Evolutionary conservation across 192 early-diverging fungal genomes (phyloP).

Genomic region (Paraglomus brasilianum): DNA sequence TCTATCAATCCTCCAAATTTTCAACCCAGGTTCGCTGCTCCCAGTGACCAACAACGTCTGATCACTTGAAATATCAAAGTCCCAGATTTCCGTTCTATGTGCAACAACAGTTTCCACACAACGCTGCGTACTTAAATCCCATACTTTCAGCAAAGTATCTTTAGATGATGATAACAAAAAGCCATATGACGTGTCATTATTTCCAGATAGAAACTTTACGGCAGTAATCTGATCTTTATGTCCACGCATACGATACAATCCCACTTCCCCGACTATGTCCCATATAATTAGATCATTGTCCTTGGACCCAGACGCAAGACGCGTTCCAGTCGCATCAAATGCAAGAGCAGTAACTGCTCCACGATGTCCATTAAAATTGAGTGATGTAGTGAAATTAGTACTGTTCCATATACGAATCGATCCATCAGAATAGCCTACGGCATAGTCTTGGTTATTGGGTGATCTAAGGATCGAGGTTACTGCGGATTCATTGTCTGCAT

Average conservation of each 20-base stretch:
- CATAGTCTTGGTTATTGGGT: slow-evolving; percentile 68
- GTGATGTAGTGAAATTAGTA: slow-evolving; percentile 49
- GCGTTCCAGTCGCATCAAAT: slow-evolving; percentile 77
- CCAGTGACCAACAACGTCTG: slow-evolving; percentile 77
- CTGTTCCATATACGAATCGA: slow-evolving; percentile 88
- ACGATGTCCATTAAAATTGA: slow-evolving; percentile 90
- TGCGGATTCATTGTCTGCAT: slow-evolving; percentile 78
- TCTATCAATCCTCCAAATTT: slow-evolving; percentile 84
- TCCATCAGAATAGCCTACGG: slow-evolving; percentile 94
- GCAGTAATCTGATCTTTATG: slow-evolving; percentile 95
- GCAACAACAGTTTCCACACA: slow-evolving; percentile 93
- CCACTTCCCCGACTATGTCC: slow-evolving; percentile 90
- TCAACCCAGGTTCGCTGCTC: slow-evolving; percentile 78
- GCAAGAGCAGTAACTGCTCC: slow-evolving; percentile 79
- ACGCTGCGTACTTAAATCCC: slow-evolving; percentile 92
- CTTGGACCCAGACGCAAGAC: slow-evolving; percentile 85
- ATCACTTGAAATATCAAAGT: slow-evolving; percentile 67
- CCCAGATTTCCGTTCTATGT: slow-evolving; percentile 95
- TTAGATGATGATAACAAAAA: slow-evolving; percentile 90
- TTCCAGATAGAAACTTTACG: slow-evolving; percentile 60
- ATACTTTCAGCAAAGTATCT: slow-evolving; percentile 94
- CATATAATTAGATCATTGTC: slow-evolving; percentile 96
- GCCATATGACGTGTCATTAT: slow-evolving; percentile 53
- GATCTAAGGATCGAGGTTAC: slow-evolving; percentile 80
- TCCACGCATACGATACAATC: slow-evolving; percentile 84